A percentile compares a stretch with the other conserved stretches of the same genome.
Evolutionary conservation across 1,139 yeast genomes (phyloP).

Genomic region (Protomyces inouyei): DNA sequence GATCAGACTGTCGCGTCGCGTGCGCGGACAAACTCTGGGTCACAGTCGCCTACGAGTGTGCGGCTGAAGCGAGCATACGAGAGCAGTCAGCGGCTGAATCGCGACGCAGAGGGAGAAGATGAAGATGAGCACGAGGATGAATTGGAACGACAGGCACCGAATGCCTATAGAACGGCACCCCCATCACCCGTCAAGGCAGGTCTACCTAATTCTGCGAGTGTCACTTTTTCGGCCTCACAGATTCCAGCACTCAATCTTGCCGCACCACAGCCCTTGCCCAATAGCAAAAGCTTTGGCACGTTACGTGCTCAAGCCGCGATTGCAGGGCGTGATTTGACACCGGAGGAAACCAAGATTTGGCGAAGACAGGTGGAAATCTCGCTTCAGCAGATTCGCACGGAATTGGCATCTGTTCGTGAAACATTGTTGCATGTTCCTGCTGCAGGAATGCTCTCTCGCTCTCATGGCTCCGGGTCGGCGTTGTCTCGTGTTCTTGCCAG

Average conservation of each 20-base stretch:
- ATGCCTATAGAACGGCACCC: slow-evolving; percentile 18
- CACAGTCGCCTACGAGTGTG: not conserved
- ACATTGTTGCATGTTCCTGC: slow-evolving; percentile 7
- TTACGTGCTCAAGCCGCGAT: not conserved
- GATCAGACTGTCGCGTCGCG: slow-evolving; percentile 28
- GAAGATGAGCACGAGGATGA: slow-evolving; percentile 27
- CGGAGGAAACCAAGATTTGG: slow-evolving; percentile 15
- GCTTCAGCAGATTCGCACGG: slow-evolving; percentile 22
- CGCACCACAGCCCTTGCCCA: not conserved
- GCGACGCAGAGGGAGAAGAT: slow-evolving; percentile 13
- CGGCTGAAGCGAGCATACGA: not conserved
- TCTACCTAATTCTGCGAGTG: slow-evolving; percentile 1
- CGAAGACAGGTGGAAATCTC: slow-evolving; percentile 17
- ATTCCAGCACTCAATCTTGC: not conserved
- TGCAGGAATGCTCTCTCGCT: slow-evolving; percentile 2
- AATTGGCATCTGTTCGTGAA: slow-evolving; percentile 21
- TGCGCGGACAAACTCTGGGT: slow-evolving; percentile 21
- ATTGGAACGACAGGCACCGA: slow-evolving; percentile 1
- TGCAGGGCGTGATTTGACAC: not conserved
- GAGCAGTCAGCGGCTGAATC: not conserved
- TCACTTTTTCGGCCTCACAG: not conserved
- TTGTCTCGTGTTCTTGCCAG: slow-evolving; percentile 4
- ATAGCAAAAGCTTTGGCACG: not conserved
- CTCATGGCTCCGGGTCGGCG: not conserved
- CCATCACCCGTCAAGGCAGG: slow-evolving; percentile 20